phyloP scores from a whole-genome alignment of 352 stramenopile species.

The Phytophthora citrophthora region DNA sequence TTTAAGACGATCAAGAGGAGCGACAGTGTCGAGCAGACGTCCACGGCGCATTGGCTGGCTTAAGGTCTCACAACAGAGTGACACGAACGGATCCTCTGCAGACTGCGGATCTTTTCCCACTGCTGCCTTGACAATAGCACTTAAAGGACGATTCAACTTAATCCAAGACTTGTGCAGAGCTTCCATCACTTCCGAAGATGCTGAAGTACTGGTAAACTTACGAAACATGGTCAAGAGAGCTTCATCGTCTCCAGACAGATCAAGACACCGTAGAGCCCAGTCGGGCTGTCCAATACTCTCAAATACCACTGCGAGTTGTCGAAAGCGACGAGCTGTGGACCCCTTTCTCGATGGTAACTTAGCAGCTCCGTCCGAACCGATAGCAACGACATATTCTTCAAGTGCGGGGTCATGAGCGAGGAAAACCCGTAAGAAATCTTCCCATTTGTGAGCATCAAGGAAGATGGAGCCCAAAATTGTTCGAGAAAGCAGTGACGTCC shows the following conservation, averaged over 20 bases:
- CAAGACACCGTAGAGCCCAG: slow-evolving; percentile 66
- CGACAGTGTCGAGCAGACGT: slow-evolving; percentile 59
- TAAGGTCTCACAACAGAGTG: slow-evolving; percentile 73
- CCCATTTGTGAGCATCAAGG: slow-evolving; percentile 59
- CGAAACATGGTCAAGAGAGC: slow-evolving; percentile 59
- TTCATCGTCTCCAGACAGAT: slow-evolving; percentile 74
- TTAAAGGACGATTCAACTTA: slow-evolving; percentile 60
- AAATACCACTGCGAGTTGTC: slow-evolving; percentile 51
- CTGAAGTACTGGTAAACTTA: slow-evolving; percentile 22
- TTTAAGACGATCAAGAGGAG: slow-evolving; percentile 57
- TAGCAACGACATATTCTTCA: slow-evolving; percentile 72
- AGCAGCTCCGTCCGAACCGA: slow-evolving; percentile 44
- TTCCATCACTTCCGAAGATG: slow-evolving; percentile 37
- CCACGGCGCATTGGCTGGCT: slow-evolving; percentile 68
- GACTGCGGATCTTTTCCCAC: slow-evolving; percentile 11
- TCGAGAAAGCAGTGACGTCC: slow-evolving; percentile 46
- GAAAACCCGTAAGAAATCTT: slow-evolving; percentile 59
- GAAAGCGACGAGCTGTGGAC: slow-evolving; percentile 41
- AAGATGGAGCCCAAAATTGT: slow-evolving; percentile 57
- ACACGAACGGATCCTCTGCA: slow-evolving; percentile 53
- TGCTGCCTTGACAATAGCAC: slow-evolving; percentile 46
- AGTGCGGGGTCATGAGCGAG: slow-evolving; percentile 58
- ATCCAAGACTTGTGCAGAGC: slow-evolving; percentile 60
- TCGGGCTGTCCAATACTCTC: slow-evolving; percentile 58
- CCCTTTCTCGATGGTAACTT: slow-evolving; percentile 73